Evolutionary conservation across 139 green algal species (phyloP), one percentile per base, ranked within the genome.

Genomic region (Micractinium conductrix): DNA sequence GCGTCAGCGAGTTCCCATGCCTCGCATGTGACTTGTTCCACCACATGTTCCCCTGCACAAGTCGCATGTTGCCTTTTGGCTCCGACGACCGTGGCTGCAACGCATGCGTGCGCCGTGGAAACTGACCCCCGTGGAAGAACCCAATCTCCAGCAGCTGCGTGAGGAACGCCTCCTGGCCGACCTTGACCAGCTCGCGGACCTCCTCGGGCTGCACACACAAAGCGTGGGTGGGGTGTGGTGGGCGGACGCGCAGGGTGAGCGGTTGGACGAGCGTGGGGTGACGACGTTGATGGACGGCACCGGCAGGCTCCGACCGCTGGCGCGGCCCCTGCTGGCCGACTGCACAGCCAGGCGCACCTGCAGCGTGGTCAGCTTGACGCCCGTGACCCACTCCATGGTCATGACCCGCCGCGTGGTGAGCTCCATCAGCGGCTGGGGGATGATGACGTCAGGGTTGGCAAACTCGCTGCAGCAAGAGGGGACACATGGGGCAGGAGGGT

Each of bases 101-200:
- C 48, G 48, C 48, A 58, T 58, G 48, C 14, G 48, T 45, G 35
- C 63, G 26, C 30, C 21, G 7, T 40, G 5, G 5, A 70, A 38
- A 24, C 35, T 4, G 28, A 84, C 79, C 79, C 35, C 91, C 90
- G 87, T 98, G 95, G 90, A 98, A 96, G 85, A 97, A 98, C 44
- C 96, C 95, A n/a, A 92, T 62, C 45, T 98, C 93, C 71, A 99
- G 93, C 84, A 99, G 93, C 89, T 99, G 96, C 3, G 93, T 95
- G 21, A 99, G 91, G 89, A 98, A 99, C 14, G 93, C 93, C 80
- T 98, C 96, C 87, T 98, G 95, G 6, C 94, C 95, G 1, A 96
- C 86, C 21, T 85, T 87, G 28, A 96, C 91, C 68, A 98, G 87
- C 0, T 58, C 65, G 1, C 88, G 73, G 43, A 99, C 90, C 85